Evolutionary conservation across 768 basidiomycete species (phyloP), one percentile per base, ranked within the genome.

Genomic region (Lyophyllum semitale): DNA sequence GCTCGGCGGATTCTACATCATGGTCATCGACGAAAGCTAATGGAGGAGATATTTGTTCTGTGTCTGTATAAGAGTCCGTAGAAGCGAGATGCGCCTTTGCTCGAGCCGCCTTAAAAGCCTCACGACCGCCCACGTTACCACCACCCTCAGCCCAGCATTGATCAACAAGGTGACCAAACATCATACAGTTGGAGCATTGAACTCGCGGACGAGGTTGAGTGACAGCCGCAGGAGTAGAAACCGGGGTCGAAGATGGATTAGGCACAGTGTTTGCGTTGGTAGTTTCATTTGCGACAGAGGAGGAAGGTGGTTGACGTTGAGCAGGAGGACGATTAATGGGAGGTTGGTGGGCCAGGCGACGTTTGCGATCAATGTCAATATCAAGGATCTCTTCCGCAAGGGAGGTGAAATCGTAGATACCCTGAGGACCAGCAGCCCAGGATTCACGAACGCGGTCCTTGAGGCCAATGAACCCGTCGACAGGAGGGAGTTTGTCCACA

Each of bases 111-210:
- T n/a, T 17, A 53, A 23, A 27, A 20, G 18, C 25, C 6, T 38
- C 26, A 13, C 33, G 32, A 18, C 30, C 22, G 4, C 45, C 43
- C 4, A 37, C 29, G 5, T 43, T 23, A 6, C 44, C 52, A 25
- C 52, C 53, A 40, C 53, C 53, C 23, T 37, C 27, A 12, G 23
- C 43, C 53, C 53, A 54, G n/a, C 53, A 54, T 11, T 33, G 11
- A 20, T 29, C 18, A 4, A 11, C 9, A 4, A 18, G 29, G 17
- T 54, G 53, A 2, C 53, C 45, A 37, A 11, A 13, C 26, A 15
- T 40, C 2, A 17, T 23, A 35, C 53, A 54, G 37, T 54, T 54
- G 8, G 45, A 22, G 26, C 53, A 54, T 35, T 35, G 33, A 15
- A 35, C 13, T 8, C 33, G 13, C 6, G 13, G 33, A 30, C 30